Conservation (phyloP, 305 asterid genomes). For the Solanum chacoense region DNA sequence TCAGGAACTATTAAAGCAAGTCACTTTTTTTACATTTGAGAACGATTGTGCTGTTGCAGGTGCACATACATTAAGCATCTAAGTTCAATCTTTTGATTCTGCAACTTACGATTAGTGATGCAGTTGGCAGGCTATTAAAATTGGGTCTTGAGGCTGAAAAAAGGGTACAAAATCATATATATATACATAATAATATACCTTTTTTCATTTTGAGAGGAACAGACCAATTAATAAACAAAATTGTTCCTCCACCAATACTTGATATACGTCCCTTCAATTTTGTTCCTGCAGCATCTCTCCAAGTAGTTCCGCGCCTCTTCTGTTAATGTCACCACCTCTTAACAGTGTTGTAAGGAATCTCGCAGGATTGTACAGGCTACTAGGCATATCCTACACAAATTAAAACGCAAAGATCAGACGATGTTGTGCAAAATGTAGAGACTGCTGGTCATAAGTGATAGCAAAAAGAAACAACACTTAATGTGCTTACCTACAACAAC, state of each 20-base stretch:
- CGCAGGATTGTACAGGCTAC: constrained; percentile 42
- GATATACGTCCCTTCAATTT: constrained; percentile 24
- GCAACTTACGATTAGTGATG: neutral
- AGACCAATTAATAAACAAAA: neutral
- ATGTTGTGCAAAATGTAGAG: neutral
- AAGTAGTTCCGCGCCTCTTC: constrained; percentile 70
- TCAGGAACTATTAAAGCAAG: neutral
- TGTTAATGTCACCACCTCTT: constrained; percentile 73
- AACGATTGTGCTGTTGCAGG: neutral
- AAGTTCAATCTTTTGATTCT: neutral
- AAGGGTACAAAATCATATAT: neutral
- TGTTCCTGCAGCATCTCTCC: constrained; percentile 90
- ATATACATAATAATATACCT: constrained; percentile 3
- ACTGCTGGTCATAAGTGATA: neutral
- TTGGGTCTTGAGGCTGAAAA: neutral
- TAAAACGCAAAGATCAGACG: neutral
- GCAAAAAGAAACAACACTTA: neutral
- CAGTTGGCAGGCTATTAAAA: neutral
- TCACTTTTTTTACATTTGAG: neutral
- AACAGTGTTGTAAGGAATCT: constrained; percentile 72
- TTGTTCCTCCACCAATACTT: constrained; percentile 11
- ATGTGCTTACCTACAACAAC: neutral
- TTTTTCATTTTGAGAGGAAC: neutral
- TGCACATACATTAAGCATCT: neutral
- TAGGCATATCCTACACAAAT: constrained; percentile 46